phyloP scores from a whole-genome alignment of 2,329 filamentous ascomycete genomes.

The Paradendryphiella salina region DNA sequence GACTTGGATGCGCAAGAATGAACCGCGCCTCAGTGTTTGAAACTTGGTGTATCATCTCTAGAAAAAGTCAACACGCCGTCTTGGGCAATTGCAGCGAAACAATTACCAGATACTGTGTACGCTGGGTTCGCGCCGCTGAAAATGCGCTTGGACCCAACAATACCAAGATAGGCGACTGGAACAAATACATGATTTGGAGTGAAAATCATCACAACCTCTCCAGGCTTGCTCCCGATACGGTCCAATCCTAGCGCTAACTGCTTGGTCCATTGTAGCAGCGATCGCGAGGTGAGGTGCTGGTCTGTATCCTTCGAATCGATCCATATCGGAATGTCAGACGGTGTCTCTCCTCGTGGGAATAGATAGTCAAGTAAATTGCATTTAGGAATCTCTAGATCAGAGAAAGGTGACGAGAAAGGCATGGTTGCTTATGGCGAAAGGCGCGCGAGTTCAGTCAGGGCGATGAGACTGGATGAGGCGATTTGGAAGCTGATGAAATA shows the following conservation, averaged over 20 bases:
- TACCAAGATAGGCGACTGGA: slow-evolving; percentile 56
- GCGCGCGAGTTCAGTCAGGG: not conserved
- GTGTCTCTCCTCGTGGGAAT: slow-evolving; percentile 33
- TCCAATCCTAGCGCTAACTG: slow-evolving; percentile 54
- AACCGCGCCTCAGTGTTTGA: slow-evolving; percentile 40
- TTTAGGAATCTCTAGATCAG: slow-evolving; percentile 51
- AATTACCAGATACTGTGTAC: slow-evolving; percentile 55
- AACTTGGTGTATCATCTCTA: slow-evolving; percentile 44
- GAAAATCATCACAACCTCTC: slow-evolving; percentile 58
- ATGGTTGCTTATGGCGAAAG: slow-evolving; percentile 27
- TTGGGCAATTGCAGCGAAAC: not conserved
- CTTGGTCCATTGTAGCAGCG: slow-evolving; percentile 55
- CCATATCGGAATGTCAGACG: slow-evolving; percentile 55
- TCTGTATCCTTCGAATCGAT: slow-evolving; percentile 53
- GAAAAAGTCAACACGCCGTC: slow-evolving; percentile 6
- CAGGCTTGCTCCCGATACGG: slow-evolving; percentile 50
- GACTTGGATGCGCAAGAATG: slow-evolving; percentile 39
- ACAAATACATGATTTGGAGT: slow-evolving; percentile 60
- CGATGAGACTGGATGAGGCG: not conserved
- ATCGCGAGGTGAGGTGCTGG: slow-evolving; percentile 51
- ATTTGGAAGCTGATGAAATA: not conserved
- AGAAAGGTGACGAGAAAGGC: slow-evolving; percentile 52
- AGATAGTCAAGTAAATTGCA: slow-evolving; percentile 48
- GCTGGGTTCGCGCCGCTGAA: slow-evolving; percentile 60
- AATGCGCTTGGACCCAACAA: slow-evolving; percentile 55